A percentile compares a stretch with the other conserved stretches of the same genome.
Conservation (phyloP, 495 filamentous ascomycete genomes). For the Hypoxylon intermedium region DNA sequence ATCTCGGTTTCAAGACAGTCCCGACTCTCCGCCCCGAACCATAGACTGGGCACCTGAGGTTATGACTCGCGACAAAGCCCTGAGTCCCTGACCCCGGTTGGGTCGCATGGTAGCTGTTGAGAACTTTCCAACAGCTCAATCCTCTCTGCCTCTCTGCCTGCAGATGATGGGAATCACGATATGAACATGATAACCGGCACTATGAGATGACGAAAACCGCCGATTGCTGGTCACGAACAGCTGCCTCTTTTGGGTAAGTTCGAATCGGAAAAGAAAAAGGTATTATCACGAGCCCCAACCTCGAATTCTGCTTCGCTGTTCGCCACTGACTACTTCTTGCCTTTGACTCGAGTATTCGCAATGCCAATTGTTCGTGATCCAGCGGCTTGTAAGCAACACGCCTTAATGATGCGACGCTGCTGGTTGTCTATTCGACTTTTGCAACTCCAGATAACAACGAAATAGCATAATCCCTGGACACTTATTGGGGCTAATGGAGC, state of each 20-base stretch:
- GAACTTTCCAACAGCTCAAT: neutral
- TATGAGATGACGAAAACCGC: constrained; percentile 8
- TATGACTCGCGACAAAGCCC: too few species aligned
- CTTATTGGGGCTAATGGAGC: constrained; percentile 5
- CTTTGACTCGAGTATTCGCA: neutral
- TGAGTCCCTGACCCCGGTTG: too few species aligned
- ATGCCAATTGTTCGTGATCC: neutral
- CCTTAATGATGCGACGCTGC: neutral
- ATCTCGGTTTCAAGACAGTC: too few species aligned
- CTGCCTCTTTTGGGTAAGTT: constrained; percentile 19
- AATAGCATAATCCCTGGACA: constrained; percentile 1
- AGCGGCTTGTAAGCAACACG: neutral
- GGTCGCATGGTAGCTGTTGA: neutral
- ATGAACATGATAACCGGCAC: constrained; percentile 17
- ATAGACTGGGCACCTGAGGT: too few species aligned
- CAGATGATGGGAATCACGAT: constrained; percentile 25
- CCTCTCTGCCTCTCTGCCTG: constrained; percentile 4
- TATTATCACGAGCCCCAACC: constrained; percentile 1
- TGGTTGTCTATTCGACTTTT: neutral
- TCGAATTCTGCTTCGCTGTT: neutral
- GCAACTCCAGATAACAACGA: constrained; percentile 3
- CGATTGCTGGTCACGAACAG: constrained; percentile 12
- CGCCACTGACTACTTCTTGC: neutral
- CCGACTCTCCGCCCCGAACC: neutral
- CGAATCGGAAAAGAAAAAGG: constrained; percentile 1